These are phyloP conservation scores for Drechslerella stenobrocha DNA, from an alignment of 2,329 filamentous ascomycete genomes.

Conservation along the genomic window DNA sequence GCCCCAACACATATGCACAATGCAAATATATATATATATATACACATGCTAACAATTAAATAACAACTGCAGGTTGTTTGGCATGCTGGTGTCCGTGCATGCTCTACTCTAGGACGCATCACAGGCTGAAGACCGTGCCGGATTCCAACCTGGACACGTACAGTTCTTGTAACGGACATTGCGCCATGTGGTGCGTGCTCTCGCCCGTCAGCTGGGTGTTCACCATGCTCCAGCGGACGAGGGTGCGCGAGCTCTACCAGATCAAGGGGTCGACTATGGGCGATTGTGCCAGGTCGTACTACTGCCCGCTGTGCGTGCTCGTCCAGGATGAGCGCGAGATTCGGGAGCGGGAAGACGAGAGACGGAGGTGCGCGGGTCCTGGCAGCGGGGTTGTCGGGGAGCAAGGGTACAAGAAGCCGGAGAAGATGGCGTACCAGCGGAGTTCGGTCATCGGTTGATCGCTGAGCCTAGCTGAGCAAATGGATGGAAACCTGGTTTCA, in stretches of 20 bases:
- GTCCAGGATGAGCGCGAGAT: slow-evolving; percentile 53
- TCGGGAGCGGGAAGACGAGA: slow-evolving; percentile 51
- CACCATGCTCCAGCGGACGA: slow-evolving; percentile 52
- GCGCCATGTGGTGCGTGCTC: slow-evolving; percentile 50
- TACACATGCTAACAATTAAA: too few relatives aligned
- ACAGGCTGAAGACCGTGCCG: slow-evolving; percentile 53
- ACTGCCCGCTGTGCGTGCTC: slow-evolving; percentile 51
- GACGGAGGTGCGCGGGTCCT: slow-evolving; percentile 51
- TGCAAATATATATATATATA: too few relatives aligned
- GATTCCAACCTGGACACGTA: slow-evolving; percentile 52
- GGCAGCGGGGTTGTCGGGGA: slow-evolving; percentile 51
- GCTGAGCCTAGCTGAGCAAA: neutral
- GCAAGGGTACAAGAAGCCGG: slow-evolving; percentile 51
- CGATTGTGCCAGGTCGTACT: slow-evolving; percentile 53
- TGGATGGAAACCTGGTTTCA: neutral
- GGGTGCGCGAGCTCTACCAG: slow-evolving; percentile 52
- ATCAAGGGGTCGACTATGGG: slow-evolving; percentile 50
- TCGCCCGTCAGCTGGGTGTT: slow-evolving; percentile 52
- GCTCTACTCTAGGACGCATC: slow-evolving; percentile 53
- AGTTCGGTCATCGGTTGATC: slow-evolving; percentile 47
- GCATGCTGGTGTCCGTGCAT: slow-evolving; percentile 53
- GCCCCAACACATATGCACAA: slow-evolving; percentile 25
- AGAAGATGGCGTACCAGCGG: slow-evolving; percentile 52
- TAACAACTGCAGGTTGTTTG: slow-evolving; percentile 51
- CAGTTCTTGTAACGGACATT: slow-evolving; percentile 51